Evolutionary conservation across 352 stramenopile species (phyloP).

Genomic region (Globisporangium takayamanum): DNA sequence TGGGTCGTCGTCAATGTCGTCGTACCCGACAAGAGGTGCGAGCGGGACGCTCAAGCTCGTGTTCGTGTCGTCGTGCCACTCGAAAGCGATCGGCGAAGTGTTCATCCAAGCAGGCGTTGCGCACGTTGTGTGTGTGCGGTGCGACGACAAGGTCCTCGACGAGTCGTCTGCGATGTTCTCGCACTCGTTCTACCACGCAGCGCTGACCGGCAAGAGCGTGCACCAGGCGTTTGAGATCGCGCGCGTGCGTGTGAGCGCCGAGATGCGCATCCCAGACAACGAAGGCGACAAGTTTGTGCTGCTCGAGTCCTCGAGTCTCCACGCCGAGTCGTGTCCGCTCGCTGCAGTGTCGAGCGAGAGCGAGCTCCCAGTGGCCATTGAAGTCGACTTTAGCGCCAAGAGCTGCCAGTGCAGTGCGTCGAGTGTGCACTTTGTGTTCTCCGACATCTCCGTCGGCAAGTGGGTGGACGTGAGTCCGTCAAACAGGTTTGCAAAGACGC

Average conservation of each 20-base stretch:
- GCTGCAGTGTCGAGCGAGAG: constrained; percentile 13
- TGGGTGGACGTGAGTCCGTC: constrained; percentile 68
- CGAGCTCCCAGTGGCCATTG: constrained; percentile 27
- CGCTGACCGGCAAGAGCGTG: constrained; percentile 64
- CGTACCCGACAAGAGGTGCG: constrained; percentile 17
- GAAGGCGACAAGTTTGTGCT: constrained; percentile 80
- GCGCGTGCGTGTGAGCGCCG: constrained; percentile 58
- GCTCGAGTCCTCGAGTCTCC: constrained; percentile 58
- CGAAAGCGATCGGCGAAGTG: constrained; percentile 65
- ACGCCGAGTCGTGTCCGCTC: constrained; percentile 42
- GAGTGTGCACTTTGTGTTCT: constrained; percentile 55
- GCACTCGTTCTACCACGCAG: constrained; percentile 73
- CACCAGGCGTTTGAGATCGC: constrained; percentile 73
- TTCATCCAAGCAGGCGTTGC: constrained; percentile 72
- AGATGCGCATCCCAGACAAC: constrained; percentile 51
- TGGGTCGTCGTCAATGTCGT: constrained; percentile 16
- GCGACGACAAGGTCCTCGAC: constrained; percentile 57
- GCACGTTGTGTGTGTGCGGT: constrained; percentile 76
- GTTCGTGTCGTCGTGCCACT: constrained; percentile 80
- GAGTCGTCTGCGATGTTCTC: constrained; percentile 72
- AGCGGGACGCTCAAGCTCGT: constrained; percentile 63
- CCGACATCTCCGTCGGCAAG: constrained; percentile 64
- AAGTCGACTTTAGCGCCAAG: constrained; percentile 41
- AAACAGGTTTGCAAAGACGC: constrained; percentile 64
- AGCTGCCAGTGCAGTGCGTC: constrained; percentile 49